Evolutionary conservation across 768 basidiomycete genomes (phyloP), one percentile per base, ranked within the genome.

Genomic region (Pisolithus albus): DNA sequence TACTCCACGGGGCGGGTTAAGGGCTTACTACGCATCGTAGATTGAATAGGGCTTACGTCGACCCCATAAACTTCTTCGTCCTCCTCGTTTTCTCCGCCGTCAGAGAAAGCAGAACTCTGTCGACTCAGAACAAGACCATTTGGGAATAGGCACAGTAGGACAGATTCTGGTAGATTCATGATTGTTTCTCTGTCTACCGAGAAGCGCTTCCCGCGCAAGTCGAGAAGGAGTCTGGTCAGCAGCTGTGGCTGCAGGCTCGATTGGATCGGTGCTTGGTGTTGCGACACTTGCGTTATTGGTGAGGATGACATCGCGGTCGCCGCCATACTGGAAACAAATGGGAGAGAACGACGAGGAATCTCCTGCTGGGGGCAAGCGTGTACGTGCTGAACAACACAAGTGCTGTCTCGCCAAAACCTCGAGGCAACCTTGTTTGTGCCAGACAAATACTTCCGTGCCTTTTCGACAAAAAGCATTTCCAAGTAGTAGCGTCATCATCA

Each of bases 111-210:
- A 7, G 80, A 79, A 54, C 86, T 88, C 63, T 94, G 90, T 55
- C 93, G 78, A 64, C 87, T 92, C 49, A 97, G 78, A 37, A 97
- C 92, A 54, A 97, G 82, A 18, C 95, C 96, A 63, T 98, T 98
- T 9, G 96, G 96, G 65, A 98, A 99, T 55, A 99, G 76, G 69
- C 94, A 97, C 36, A 99, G 75, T 49, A 98, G 77, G 43, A 99
- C 92, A 16, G 90, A 92, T 80, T 99, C 96, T 2, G 96, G 96
- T 18, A 99, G 78, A 66, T 94, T 92, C 93, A 98, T 96, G 64
- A 99, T 86, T 6, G 89, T 93, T 72, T 98, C 95, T 59, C 95
- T 80, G 72, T 98, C 96, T 41, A 99, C 92, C 54, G 89, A 84
- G 72, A 98, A 94, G 55, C 92, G 84, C 59, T 71, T 78, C 51